Percentiles rank a stretch among this genome's conserved stretches.
Conservation (phyloP, 2,329 filamentous ascomycete genomes). For the Calonectria pteridis region DNA sequence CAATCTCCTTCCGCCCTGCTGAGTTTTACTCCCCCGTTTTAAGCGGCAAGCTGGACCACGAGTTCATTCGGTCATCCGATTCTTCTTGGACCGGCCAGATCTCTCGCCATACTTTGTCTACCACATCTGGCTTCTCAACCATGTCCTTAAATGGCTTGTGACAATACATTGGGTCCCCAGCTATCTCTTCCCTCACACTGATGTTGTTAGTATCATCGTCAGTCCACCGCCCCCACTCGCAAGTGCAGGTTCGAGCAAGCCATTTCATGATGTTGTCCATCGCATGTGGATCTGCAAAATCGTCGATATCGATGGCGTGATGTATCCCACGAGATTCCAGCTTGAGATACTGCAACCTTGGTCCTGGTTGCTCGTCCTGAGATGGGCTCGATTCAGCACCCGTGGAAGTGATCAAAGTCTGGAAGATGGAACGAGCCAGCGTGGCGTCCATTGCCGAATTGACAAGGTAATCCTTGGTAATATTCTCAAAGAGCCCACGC, state of each 20-base stretch:
- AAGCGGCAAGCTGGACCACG: not conserved
- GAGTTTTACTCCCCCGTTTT: not conserved
- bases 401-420: not conserved
- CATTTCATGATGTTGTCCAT: not conserved
- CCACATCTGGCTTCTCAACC: too few species aligned
- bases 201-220: not conserved
- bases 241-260: not conserved
- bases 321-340: not conserved
- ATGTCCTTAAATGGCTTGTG: not conserved
- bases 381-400: not conserved
- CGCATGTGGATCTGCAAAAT: not conserved
- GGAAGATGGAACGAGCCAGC: not conserved
- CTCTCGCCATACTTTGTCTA: not conserved
- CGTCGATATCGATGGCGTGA: not conserved
- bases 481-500: too few species aligned
- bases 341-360: not conserved
- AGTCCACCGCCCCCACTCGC: not conserved
- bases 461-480: too few species aligned
- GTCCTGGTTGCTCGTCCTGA: not conserved
- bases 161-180: not conserved
- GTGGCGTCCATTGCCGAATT: too few species aligned
- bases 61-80: not conserved
- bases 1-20: not conserved
- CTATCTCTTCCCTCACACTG: not conserved
- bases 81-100: not conserved